Base-by-base conservation (phyloP, 371 early-diverging fungal species). In the Funneliformis caledonium region DNA sequence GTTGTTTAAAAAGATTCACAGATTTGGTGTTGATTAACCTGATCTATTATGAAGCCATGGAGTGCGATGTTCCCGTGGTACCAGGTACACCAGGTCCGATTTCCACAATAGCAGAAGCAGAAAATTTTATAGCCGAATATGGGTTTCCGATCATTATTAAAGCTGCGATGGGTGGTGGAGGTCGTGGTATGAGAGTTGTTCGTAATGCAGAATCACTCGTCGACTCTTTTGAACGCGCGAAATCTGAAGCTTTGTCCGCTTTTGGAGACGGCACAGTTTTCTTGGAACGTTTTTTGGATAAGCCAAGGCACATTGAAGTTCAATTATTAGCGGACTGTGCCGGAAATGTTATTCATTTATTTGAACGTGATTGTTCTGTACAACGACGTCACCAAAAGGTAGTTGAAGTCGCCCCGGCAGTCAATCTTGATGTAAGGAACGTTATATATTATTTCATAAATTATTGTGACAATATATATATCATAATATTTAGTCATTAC, bases 311-410 rank as follows among this genome's bases (percentile, higher is more conserved):
- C 86, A 97, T 99, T 81, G 99, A 99, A 89, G 96, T 98, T n/a
- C 97, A 97, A 87, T 82, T 97, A 5, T 87, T 97, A 72, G 98
- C 95, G 65, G 99, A 99, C 86, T 90, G 90, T 64, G 88, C 90
- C 19, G 98, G 96, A 68, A 96, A 95, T 84, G 94, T 96, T 12
- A 89, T 97, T 59, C 96, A 96, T 82, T 85, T 97, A 72, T 96
- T 89, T 84, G 97, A 96, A 85, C 92, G 99, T 83, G 99, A 99
- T 88, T 99, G 99, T 86, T 97, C 98, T 1, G 95, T 98, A 48
- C 99, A 99, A 89, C 92, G 99, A 82, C 93, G 99, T 80, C 96
- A 98, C 85, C 99, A 99, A 85, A 99, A 99, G 87, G 96, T 99
- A 0, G 94, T 99, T 47, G 99, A 99, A 85, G 94, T 96, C 81